Evolutionary conservation across 2,329 filamentous ascomycete genomes (phyloP).

Genomic region (Hymenoscyphus fraxineus): DNA sequence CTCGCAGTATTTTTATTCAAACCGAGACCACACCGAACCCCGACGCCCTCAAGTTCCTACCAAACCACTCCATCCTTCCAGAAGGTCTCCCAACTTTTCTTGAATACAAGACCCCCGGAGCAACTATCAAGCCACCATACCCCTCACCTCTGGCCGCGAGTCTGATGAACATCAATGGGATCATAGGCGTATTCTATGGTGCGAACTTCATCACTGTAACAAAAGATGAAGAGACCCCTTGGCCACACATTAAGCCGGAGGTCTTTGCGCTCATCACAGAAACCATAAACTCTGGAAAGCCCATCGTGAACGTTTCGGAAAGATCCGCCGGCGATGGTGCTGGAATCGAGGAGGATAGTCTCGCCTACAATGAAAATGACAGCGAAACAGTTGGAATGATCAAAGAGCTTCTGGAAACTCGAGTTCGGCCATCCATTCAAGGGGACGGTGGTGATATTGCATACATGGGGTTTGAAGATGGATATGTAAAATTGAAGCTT

Average conservation of each 20-base stretch:
- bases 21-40: slow-evolving; percentile 91
- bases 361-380: slow-evolving; percentile 85
- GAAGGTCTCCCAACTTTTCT: slow-evolving; percentile 73
- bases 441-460: slow-evolving; percentile 98
- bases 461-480: slow-evolving; percentile 83
- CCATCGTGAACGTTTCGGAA: slow-evolving; percentile 70
- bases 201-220: slow-evolving; percentile 95
- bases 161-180: slow-evolving; percentile 88
- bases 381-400: slow-evolving; percentile 97
- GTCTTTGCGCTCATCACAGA: slow-evolving; percentile 95
- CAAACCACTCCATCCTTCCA: slow-evolving; percentile 82
- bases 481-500: slow-evolving; percentile 80
- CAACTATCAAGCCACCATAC: slow-evolving; percentile 82
- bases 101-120: slow-evolving; percentile 86
- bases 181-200: slow-evolving; percentile 93
- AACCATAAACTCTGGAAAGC: slow-evolving; percentile 77
- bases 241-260: slow-evolving; percentile 93
- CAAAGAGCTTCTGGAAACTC: slow-evolving; percentile 92
- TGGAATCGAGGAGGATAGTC: slow-evolving; percentile 55
- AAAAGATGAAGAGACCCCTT: slow-evolving; percentile 81
- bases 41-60: slow-evolving; percentile 95
- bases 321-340: slow-evolving; percentile 52
- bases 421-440: slow-evolving; percentile 92
- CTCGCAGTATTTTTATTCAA: slow-evolving; percentile 92
- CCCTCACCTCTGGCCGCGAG: slow-evolving; percentile 87